Conservation (phyloP, 2,329 filamentous ascomycete genomes). For the Apiospora kogelbergensis region DNA sequence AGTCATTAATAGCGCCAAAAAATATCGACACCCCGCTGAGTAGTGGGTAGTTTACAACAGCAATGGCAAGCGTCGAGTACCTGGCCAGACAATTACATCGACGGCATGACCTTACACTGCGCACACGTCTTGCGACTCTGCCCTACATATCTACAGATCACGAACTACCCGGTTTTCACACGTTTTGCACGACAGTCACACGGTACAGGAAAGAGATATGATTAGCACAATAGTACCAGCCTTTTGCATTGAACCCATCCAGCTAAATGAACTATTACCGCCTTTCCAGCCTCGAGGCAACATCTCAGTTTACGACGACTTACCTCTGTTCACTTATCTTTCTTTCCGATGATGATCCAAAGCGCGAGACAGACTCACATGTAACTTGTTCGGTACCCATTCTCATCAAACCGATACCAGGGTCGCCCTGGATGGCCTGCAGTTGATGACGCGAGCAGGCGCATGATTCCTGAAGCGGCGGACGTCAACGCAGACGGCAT, state of each 20-base stretch:
- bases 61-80: neutral
- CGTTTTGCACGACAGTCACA: no score
- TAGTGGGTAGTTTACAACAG: neutral
- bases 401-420: neutral
- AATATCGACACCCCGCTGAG: neutral
- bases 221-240: neutral
- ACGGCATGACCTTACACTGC: no score
- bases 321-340: neutral
- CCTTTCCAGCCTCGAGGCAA: neutral
- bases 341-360: neutral
- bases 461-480: neutral
- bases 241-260: neutral
- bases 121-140: no score
- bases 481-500: neutral
- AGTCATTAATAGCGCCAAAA: neutral
- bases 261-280: neutral
- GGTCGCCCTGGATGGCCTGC: neutral
- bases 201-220: neutral
- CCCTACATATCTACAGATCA: no score
- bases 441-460: neutral
- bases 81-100: neutral
- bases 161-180: no score
- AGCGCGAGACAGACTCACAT: neutral
- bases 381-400: neutral
- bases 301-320: neutral